These are phyloP conservation scores for Rhodotorula sp. DNA, from an alignment of 1,284 basidiomycete species.

Conservation along the genomic window DNA sequence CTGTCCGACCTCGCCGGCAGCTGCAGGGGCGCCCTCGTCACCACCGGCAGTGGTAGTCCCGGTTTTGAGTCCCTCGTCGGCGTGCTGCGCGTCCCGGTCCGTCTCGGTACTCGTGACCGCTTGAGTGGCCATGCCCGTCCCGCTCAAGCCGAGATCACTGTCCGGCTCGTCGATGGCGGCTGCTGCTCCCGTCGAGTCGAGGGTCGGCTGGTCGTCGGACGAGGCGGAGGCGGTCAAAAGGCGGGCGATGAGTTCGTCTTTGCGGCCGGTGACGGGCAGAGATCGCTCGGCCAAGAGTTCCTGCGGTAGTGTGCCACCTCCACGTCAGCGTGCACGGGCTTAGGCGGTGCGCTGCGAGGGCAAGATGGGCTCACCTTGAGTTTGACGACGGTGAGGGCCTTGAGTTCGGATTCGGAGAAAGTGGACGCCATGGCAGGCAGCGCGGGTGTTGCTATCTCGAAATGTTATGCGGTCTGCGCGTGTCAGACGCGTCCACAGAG, in stretches of 20 bases:
- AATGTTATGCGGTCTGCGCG: background rate
- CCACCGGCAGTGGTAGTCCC: background rate
- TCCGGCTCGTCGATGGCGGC: conserved; percentile 23
- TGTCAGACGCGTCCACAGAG: background rate
- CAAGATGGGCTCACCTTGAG: conserved; percentile 46
- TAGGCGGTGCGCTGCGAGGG: background rate
- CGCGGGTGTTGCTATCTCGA: no score
- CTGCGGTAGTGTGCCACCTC: conserved; percentile 1
- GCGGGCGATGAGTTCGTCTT: conserved; percentile 52
- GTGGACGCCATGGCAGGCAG: background rate
- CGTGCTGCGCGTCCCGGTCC: conserved; percentile 10
- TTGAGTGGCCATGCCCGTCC: conserved; percentile 5
- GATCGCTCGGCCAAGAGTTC: conserved; percentile 47
- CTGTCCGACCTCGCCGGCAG: background rate
- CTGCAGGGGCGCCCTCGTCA: background rate
- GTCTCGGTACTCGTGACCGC: conserved; percentile 2
- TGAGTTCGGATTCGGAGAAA: conserved; percentile 35
- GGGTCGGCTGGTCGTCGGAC: conserved; percentile 12
- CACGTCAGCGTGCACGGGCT: background rate
- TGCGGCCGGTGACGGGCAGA: conserved; percentile 49
- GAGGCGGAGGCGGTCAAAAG: conserved; percentile 42
- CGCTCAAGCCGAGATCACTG: background rate
- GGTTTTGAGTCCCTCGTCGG: conserved; percentile 24
- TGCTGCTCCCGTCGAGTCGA: conserved; percentile 13
- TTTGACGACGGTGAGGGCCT: conserved; percentile 52